These are phyloP conservation scores for Crucibulum parvulum DNA, from an alignment of 1,284 basidiomycete genomes.

Conservation along the genomic window DNA sequence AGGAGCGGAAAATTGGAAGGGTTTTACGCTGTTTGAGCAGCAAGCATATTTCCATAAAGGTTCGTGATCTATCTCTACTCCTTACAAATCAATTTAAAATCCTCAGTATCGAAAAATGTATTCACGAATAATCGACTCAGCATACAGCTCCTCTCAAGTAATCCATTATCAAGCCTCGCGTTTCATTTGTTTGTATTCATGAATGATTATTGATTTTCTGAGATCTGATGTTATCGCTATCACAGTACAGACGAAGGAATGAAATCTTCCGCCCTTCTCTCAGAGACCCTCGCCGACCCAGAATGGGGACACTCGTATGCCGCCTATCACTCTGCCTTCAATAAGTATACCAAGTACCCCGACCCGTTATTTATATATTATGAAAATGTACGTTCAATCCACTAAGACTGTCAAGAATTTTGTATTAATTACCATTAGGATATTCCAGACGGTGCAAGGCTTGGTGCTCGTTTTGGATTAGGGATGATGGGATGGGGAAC, in stretches of 20 bases:
- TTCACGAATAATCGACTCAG: slow-evolving; percentile 42
- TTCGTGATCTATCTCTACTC: slow-evolving; percentile 7
- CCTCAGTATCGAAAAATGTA: slow-evolving; percentile 23
- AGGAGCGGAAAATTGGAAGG: slow-evolving; percentile 38
- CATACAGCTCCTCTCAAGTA: slow-evolving; percentile 25
- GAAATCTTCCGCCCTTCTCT: slow-evolving; percentile 17
- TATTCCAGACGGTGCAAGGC: not conserved
- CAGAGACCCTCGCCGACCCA: slow-evolving; percentile 30
- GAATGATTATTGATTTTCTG: not conserved
- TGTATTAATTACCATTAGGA: not conserved
- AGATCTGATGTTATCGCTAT: no score
- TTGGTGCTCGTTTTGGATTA: slow-evolving; percentile 24
- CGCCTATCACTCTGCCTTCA: slow-evolving; percentile 23
- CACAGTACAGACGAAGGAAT: slow-evolving; percentile 20
- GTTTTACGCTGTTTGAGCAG: slow-evolving; percentile 42
- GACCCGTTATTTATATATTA: slow-evolving; percentile 18
- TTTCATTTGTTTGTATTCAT: slow-evolving; percentile 11
- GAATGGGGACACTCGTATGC: slow-evolving; percentile 21
- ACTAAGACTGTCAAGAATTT: not conserved
- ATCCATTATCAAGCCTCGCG: slow-evolving; percentile 26
- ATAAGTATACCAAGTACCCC: slow-evolving; percentile 11
- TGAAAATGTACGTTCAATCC: slow-evolving; percentile 1
- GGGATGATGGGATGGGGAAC: slow-evolving; percentile 34
- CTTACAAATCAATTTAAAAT: not conserved
- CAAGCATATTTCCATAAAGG: slow-evolving; percentile 46